phyloP scores from a whole-genome alignment of 371 early-diverging fungal species.

The Umbelopsis sp. region DNA sequence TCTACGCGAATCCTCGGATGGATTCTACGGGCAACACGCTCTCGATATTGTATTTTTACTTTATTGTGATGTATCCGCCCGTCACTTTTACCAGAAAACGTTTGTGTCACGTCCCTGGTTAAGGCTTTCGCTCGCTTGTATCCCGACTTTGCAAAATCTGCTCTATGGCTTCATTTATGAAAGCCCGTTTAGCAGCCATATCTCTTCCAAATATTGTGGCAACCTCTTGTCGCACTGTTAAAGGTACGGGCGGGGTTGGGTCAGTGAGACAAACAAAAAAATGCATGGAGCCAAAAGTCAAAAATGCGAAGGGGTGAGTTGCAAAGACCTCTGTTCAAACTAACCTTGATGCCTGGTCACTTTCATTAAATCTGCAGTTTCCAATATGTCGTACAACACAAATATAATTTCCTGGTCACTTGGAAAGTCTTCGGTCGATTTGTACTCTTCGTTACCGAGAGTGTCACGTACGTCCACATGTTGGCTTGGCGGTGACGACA shows the following conservation, averaged over 20 bases:
- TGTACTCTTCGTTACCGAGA: no score
- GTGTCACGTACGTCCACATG: no score
- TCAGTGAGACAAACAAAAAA: background rate
- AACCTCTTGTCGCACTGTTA: constrained; percentile 64
- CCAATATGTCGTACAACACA: background rate
- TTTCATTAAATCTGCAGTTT: background rate
- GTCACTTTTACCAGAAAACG: no score
- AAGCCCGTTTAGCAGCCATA: constrained; percentile 48
- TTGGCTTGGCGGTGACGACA: no score
- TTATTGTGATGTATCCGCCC: no score
- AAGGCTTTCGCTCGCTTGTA: background rate
- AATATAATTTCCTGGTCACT: background rate
- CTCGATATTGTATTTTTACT: no score
- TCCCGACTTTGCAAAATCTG: constrained; percentile 38
- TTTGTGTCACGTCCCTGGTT: background rate
- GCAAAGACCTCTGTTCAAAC: background rate
- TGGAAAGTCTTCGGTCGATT: background rate
- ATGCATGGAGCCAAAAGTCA: background rate
- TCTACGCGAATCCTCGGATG: no score
- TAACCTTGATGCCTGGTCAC: background rate
- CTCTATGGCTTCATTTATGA: constrained; percentile 57
- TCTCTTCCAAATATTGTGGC: constrained; percentile 58
- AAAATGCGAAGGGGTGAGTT: background rate
- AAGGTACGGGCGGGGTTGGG: background rate
- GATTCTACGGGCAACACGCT: no score